phyloP scores from a whole-genome alignment of 768 basidiomycete species.

The Tulasnella sp. region DNA sequence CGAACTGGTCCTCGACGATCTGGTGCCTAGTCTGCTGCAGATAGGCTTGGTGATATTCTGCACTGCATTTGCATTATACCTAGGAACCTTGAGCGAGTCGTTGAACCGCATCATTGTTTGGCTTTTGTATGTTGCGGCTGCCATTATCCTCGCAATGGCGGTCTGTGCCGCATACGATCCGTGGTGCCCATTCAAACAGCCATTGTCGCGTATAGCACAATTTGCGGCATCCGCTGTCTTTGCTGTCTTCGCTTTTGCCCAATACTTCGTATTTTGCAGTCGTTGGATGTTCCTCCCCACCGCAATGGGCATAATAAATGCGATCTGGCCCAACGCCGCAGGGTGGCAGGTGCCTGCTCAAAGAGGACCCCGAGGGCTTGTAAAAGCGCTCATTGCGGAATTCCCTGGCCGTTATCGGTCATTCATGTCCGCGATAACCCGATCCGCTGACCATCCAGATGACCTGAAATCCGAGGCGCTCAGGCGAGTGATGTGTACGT shows the following conservation, averaged over 20 bases:
- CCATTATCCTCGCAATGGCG: background rate
- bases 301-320: too few species aligned
- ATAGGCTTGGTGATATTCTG: too few species aligned
- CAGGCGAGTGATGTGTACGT: background rate
- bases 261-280: background rate
- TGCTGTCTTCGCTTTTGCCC: background rate
- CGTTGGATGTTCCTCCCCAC: background rate
- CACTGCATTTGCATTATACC: too few species aligned
- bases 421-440: too few species aligned
- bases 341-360: too few species aligned
- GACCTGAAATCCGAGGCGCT: background rate
- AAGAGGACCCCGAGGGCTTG: too few species aligned
- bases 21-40: too few species aligned
- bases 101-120: background rate
- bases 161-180: background rate
- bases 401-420: too few species aligned
- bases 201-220: background rate
- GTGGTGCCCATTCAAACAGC: background rate
- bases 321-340: too few species aligned
- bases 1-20: too few species aligned
- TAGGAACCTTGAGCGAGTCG: too few species aligned
- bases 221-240: background rate
- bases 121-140: background rate
- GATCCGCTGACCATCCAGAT: background rate
- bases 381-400: too few species aligned